Evolutionary conservation across 2,329 filamentous ascomycete species (phyloP).

Genomic region (Talaromyces sp.): DNA sequence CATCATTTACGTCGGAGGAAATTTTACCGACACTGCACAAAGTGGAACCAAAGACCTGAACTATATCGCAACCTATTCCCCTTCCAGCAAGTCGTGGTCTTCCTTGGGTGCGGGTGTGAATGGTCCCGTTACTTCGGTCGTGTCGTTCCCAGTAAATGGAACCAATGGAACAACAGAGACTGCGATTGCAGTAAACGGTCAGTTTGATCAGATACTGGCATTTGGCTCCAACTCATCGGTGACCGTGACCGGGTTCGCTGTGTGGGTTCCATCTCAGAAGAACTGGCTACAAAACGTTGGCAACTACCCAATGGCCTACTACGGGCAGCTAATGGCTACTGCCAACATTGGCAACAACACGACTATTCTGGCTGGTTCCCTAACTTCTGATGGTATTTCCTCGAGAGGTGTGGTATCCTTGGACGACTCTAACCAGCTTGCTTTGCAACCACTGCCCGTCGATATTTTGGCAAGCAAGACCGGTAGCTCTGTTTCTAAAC

Average conservation of each 20-base stretch:
- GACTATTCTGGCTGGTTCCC: constrained; percentile 74
- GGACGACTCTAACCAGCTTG: constrained; percentile 33
- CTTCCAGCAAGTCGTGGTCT: constrained; percentile 64
- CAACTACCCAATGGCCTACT: constrained; percentile 60
- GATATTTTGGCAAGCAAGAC: constrained; percentile 39
- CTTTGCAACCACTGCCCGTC: constrained; percentile 43
- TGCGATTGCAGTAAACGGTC: constrained; percentile 74
- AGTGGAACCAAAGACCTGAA: constrained; percentile 61
- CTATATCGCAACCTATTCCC: constrained; percentile 73
- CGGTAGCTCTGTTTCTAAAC: constrained; percentile 34
- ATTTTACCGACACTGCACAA: constrained; percentile 70
- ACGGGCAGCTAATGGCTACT: constrained; percentile 68
- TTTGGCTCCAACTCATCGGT: constrained; percentile 60
- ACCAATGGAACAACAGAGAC: constrained; percentile 64
- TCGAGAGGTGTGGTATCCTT: constrained; percentile 70
- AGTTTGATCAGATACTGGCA: constrained; percentile 67
- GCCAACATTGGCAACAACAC: constrained; percentile 52
- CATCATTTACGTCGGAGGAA: constrained; percentile 74
- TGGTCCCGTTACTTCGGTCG: constrained; percentile 69
- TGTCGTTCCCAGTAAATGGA: constrained; percentile 74
- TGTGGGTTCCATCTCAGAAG: constrained; percentile 81
- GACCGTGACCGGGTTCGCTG: constrained; percentile 69
- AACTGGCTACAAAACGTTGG: constrained; percentile 86
- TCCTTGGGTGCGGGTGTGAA: constrained; percentile 82
- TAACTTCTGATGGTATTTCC: constrained; percentile 69